Conservation (phyloP, 495 filamentous ascomycete genomes). For the Chaetomium tenue region DNA sequence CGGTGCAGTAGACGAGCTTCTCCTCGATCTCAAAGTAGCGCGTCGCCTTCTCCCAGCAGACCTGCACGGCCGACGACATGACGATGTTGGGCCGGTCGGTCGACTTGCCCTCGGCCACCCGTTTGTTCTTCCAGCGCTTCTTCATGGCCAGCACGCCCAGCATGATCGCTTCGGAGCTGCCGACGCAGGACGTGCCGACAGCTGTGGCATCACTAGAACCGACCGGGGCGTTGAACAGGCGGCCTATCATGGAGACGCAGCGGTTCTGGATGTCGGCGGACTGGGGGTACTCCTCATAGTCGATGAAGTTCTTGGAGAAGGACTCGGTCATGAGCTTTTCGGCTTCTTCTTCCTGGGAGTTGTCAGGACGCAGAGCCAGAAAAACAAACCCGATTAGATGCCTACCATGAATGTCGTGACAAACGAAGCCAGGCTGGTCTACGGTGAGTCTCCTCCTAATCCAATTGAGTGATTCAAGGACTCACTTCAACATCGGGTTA, state of each 20-base stretch:
- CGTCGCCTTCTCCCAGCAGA: conserved; percentile 96
- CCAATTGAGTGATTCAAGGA: neutral
- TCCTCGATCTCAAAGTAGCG: conserved; percentile 93
- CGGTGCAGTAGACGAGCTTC: conserved; percentile 80
- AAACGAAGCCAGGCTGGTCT: conserved; percentile 62
- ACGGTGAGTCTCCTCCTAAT: conserved; percentile 8
- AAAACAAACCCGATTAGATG: neutral
- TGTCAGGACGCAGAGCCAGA: neutral
- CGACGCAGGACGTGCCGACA: conserved; percentile 82
- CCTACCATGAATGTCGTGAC: conserved; percentile 84
- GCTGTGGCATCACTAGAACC: conserved; percentile 49
- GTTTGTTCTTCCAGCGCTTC: conserved; percentile 86
- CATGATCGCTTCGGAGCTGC: conserved; percentile 89
- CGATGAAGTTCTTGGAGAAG: conserved; percentile 90
- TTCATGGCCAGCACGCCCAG: conserved; percentile 89
- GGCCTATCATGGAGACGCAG: conserved; percentile 90
- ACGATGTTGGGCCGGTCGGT: conserved; percentile 76
- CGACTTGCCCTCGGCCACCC: conserved; percentile 73
- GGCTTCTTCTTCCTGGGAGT: conserved; percentile 72
- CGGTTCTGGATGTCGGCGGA: conserved; percentile 88
- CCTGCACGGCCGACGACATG: conserved; percentile 91
- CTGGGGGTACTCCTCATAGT: conserved; percentile 90
- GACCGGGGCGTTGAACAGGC: conserved; percentile 73
- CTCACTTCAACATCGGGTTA: conserved; percentile 83
- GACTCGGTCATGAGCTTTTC: conserved; percentile 88